Conservation (phyloP, 805 yeast genomes). For the Cyberlindnera amylophila region DNA sequence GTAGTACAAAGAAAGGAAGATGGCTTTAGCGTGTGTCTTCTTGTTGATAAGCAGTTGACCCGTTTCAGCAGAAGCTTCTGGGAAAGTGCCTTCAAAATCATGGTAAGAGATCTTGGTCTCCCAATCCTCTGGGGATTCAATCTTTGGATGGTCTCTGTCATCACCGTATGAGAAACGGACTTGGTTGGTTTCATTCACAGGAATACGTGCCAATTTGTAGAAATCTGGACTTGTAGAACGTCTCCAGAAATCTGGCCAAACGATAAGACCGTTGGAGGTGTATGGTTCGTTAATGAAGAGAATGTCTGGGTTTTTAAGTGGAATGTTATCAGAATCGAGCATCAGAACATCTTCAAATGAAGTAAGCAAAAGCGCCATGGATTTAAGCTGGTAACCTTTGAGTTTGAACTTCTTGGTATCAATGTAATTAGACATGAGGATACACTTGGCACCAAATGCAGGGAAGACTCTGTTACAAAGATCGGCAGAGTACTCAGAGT, state of each 20-base stretch:
- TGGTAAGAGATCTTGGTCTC: conserved; percentile 45
- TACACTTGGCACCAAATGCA: conserved; percentile 59
- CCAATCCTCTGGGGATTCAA: conserved; percentile 28
- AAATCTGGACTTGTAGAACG: conserved; percentile 59
- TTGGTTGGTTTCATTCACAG: conserved; percentile 31
- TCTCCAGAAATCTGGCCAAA: conserved; percentile 74
- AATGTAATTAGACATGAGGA: conserved; percentile 45
- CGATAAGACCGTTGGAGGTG: conserved; percentile 40
- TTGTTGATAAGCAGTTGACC: conserved; percentile 64
- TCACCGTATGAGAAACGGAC: conserved; percentile 30
- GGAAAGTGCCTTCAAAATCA: conserved; percentile 64
- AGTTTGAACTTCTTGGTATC: conserved; percentile 40
- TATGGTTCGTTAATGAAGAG: conserved; percentile 36
- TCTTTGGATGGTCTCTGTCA: conserved; percentile 30
- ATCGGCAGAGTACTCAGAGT: conserved; percentile 66
- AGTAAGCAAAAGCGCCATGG: conserved; percentile 71
- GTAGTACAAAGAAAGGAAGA: conserved; percentile 59
- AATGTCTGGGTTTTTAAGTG: conserved; percentile 46
- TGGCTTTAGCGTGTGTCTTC: conserved; percentile 49
- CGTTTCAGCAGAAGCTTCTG: conserved; percentile 66
- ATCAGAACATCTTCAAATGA: conserved; percentile 71
- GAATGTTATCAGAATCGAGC: conserved; percentile 72
- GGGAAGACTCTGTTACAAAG: conserved; percentile 67
- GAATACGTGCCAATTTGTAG: conserved; percentile 51
- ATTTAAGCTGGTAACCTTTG: conserved; percentile 63